These are phyloP conservation scores for Pilatotrama ljubarskyi DNA, from an alignment of 768 basidiomycete species.

Conservation along the genomic window DNA sequence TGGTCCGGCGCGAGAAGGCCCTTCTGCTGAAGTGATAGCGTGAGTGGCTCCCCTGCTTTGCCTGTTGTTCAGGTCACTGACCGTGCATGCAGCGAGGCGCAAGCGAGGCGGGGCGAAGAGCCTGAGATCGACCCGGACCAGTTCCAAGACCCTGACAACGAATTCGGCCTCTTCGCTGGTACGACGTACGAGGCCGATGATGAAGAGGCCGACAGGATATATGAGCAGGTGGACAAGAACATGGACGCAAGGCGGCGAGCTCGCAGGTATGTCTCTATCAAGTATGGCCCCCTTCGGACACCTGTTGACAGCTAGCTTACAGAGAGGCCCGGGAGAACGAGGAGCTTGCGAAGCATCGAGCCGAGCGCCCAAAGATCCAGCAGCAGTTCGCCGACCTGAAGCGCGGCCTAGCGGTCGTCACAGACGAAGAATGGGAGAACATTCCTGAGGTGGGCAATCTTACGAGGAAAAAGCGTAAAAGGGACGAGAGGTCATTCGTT, in stretches of 20 bases:
- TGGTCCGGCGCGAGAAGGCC: slow-evolving; percentile 94
- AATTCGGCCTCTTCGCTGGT: slow-evolving; percentile 93
- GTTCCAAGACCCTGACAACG: slow-evolving; percentile 97
- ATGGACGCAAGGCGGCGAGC: slow-evolving; percentile 86
- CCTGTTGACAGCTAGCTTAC: slow-evolving; percentile 15
- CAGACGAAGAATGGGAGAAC: slow-evolving; percentile 91
- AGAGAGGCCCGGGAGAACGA: slow-evolving; percentile 78
- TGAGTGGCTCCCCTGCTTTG: slow-evolving; percentile 28
- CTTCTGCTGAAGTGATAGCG: slow-evolving; percentile 90
- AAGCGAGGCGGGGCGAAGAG: slow-evolving; percentile 85
- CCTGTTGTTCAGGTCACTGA: neutral
- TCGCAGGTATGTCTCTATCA: slow-evolving; percentile 58
- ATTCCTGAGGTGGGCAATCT: slow-evolving; percentile 97
- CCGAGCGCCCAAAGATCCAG: slow-evolving; percentile 92
- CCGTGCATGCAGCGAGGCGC: slow-evolving; percentile 66
- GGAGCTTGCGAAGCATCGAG: slow-evolving; percentile 74
- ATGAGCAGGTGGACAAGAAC: slow-evolving; percentile 84
- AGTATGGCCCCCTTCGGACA: slow-evolving; percentile 25
- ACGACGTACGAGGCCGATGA: slow-evolving; percentile 97
- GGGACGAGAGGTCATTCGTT: slow-evolving; percentile 83
- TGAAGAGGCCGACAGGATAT: slow-evolving; percentile 95
- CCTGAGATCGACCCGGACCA: slow-evolving; percentile 85
- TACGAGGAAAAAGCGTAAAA: slow-evolving; percentile 85
- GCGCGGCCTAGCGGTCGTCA: slow-evolving; percentile 80
- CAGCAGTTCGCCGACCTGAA: slow-evolving; percentile 96